Base-by-base conservation (phyloP, 2,329 filamentous ascomycete genomes). In the Aspergillus candidus region DNA sequence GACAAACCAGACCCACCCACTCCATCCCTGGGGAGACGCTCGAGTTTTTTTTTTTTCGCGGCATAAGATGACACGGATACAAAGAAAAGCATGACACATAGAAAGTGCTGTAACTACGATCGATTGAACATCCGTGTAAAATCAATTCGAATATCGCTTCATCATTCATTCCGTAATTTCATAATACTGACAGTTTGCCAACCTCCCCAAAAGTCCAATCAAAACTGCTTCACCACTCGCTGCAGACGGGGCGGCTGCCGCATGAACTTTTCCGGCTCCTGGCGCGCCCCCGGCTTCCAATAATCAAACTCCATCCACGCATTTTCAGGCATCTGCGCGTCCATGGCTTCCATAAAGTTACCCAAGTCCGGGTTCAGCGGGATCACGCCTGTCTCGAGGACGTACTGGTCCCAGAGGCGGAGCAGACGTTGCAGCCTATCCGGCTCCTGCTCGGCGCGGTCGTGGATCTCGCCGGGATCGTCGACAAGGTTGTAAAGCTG, bases 301-400 rank as follows among this genome's bases (percentile, higher is more conserved):
- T 82, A 82, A 60, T 82, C 77, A 58, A 80, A 81, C 63, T 82
- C 78, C 64, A 82, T 81, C 79, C 78, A 82, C 6, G 74, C 77
- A 55, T 82, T 79, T 59, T 83, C 78, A 0, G 75, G 75, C 79
- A 82, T 82, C 68, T 82, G 78, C 47, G 75, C 78, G 60, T 83
- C 79, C 53, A 76, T 79, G 0, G 77, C 78, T 44, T 76, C 76
- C 41, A 83, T 66, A 66, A 75, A 82, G 3, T 73, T 65, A 0
- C 79, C 79, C 35, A 82, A 59, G 48, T 77, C 78, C 2, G 77
- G 79, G 40, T 74, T 75, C 33, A 82, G 61, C 18, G 78, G 77
- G n/a, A 80, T 68, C 1, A 82, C 77, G 2, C 78, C 78, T 0
- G 74, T 78, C 56, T 83, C 78, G 8, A 78, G 60, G 10, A 77